phyloP scores from a whole-genome alignment of 139 green algal genomes.

The Pleodorina starrii region DNA sequence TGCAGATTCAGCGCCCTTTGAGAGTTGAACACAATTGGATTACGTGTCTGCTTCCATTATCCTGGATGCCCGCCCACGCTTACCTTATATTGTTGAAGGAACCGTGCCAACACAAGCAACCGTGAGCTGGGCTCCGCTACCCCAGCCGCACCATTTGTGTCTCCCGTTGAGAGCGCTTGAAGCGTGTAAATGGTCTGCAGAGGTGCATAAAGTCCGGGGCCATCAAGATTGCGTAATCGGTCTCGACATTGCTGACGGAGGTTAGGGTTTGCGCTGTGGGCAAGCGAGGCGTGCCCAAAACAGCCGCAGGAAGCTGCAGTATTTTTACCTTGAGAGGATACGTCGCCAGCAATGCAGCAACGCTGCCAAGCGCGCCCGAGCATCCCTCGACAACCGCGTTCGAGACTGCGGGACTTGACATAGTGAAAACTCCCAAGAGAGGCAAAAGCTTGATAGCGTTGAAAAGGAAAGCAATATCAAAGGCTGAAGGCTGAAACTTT shows the following conservation, averaged over 20 bases:
- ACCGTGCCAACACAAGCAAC: neutral
- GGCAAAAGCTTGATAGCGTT: neutral
- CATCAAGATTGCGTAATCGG: neutral
- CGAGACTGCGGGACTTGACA: neutral
- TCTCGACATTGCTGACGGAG: neutral
- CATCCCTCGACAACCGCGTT: conserved; percentile 57
- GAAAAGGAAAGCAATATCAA: too few species aligned
- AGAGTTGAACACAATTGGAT: too few species aligned
- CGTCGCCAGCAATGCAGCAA: conserved; percentile 75
- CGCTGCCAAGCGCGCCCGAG: conserved; percentile 65
- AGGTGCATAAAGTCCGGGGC: neutral
- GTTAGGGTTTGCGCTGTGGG: neutral
- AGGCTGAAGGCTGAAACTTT: too few species aligned
- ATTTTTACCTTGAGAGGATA: conserved; percentile 81
- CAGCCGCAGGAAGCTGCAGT: too few species aligned
- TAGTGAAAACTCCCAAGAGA: neutral
- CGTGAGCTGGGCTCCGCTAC: neutral
- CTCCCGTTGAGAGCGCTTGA: conserved; percentile 51
- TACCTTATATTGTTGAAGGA: conserved; percentile 28
- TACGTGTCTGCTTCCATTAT: too few species aligned
- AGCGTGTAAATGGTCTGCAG: conserved; percentile 67
- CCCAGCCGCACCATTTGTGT: too few species aligned
- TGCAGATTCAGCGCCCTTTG: too few species aligned
- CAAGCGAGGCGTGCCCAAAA: neutral
- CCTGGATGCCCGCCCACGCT: too few species aligned